Evolutionary conservation across 495 filamentous ascomycete genomes (phyloP), one percentile per base, ranked within the genome.

Genomic region (Ascodesmis nigricans): DNA sequence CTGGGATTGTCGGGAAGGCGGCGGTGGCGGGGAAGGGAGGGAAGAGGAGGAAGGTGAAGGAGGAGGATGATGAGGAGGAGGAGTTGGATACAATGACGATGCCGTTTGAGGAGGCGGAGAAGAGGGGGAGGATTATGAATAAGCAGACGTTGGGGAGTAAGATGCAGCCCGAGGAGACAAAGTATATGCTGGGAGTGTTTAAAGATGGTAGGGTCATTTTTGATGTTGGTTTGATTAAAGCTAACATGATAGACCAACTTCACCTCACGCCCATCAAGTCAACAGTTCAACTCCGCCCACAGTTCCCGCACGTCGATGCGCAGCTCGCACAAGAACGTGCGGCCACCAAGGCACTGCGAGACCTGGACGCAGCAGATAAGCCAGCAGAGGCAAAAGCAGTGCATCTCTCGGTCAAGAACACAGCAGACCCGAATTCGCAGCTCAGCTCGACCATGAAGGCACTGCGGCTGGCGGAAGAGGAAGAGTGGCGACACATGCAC

Each of bases 271-370:
- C 65, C 4, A 59, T 81, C 28, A 60, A 65, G 16, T 69, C 71
- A 0, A 66, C 78, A 11, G 72, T 75, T 9, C 74, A 80, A 50
- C 57, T 83, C 44, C 66, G 74, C 3, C 73, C 78, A 3, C 71
- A 81, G 42, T 67, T 78, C 41, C 68, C 75, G 43, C 75, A 83
- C 49, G 46, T 82, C 16, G 78, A 82, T 51, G 76, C 78, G 0
- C 33, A 65, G 27, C 55, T 64, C 23, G 73, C 77, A 30, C 44
- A 45, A 14, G 57, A 64, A 37, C 53, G 55, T 5, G 52, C 39
- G 13, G 37, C 43, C 1, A 33, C 31, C 5, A 46, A 58, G 33
- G 44, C 47, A 48, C 22, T 49, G 39, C 61, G 61, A 7, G 58
- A 66, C 4, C 47, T 48, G 3, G 44, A 47, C 3, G 53, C 54